Evolutionary conservation across 1,284 basidiomycete species (phyloP).

Genomic region (Singerocomus rubriflavus): DNA sequence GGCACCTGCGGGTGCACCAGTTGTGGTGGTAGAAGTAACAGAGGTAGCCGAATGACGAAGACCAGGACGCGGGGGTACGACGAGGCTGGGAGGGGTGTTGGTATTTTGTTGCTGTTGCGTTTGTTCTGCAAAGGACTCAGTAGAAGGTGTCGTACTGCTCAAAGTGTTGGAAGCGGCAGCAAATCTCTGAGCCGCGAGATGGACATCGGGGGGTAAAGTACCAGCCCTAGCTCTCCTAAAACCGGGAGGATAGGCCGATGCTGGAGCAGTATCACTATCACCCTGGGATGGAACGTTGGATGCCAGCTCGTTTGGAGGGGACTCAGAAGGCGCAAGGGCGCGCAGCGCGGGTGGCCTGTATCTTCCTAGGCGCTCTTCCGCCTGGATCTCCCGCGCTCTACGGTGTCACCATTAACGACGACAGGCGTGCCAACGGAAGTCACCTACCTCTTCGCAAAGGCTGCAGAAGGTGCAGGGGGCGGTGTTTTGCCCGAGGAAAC

Average conservation of each 20-base stretch:
- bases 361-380: conserved; percentile 66
- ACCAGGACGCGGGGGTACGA: conserved; percentile 57
- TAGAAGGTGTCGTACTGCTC: conserved; percentile 51
- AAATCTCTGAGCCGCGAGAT: conserved; percentile 79
- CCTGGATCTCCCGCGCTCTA: conserved; percentile 80
- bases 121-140: conserved; percentile 65
- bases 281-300: conserved; percentile 52
- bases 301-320: conserved; percentile 64
- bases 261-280: conserved; percentile 58
- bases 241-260: conserved; percentile 71
- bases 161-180: conserved; percentile 64
- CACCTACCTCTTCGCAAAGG: conserved; percentile 76
- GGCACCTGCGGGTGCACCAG: conserved; percentile 56
- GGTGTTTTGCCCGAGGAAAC: conserved; percentile 82
- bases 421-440: conserved; percentile 14
- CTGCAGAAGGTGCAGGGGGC: conserved; percentile 85
- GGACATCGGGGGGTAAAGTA: conserved; percentile 84
- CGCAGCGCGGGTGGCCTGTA: conserved; percentile 81
- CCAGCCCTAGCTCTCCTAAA: conserved; percentile 86
- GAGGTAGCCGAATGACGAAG: conserved; percentile 69
- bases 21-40: conserved; percentile 49
- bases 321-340: conserved; percentile 62
- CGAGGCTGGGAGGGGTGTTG: conserved; percentile 41
- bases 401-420: conserved; percentile 15
- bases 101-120: conserved; percentile 45